Evolutionary conservation across 805 yeast genomes (phyloP), one percentile per base, ranked within the genome.

Genomic region (Starmera pachycereana): DNA sequence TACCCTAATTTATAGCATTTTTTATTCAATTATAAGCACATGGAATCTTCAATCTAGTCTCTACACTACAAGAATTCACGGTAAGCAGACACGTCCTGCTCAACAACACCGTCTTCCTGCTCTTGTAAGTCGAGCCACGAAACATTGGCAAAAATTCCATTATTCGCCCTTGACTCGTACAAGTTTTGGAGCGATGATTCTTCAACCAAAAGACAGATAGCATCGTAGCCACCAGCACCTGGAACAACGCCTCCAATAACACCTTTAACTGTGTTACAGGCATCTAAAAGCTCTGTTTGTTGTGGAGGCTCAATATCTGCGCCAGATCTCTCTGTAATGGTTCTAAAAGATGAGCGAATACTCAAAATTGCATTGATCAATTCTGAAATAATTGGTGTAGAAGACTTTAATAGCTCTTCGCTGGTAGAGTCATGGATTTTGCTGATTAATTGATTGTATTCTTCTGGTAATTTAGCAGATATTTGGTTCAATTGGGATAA

Each of bases 171-270:
- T 29, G 42, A 51, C 22, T 40, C 31, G 28, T 44, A 40, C 35
- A 76, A 64, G 10, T 49, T 44, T 3, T 51, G 58, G 3, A 72
- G 56, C 3, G 72, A 57, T 1, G 59, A 52, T 25, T 71, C 75
- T 2, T 72, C 67, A 3, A 81, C 80, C 25, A 92, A 59, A 25
- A 90, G 52, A 41, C 94, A 74, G 14, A 92, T 74, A 1, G 98
- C 98, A 64, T 92, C 98, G 55, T 78, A 83, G 0, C 98, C 98
- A 25, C 98, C 98, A 0, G 98, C 98, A 2, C 98, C 98, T 0
- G 98, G 98, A 4, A 92, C 95, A 29, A 92, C 89, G n/a, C 96
- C 97, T 0, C 96, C 95, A 14, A 90, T 50, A 28, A 87, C 92
- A 12, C 98, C 98, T 0, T 65, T 65, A 16, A 85, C 54, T 8